Conservation (phyloP, 2,329 filamentous ascomycete species). For the Sclerotinia nivalis region DNA sequence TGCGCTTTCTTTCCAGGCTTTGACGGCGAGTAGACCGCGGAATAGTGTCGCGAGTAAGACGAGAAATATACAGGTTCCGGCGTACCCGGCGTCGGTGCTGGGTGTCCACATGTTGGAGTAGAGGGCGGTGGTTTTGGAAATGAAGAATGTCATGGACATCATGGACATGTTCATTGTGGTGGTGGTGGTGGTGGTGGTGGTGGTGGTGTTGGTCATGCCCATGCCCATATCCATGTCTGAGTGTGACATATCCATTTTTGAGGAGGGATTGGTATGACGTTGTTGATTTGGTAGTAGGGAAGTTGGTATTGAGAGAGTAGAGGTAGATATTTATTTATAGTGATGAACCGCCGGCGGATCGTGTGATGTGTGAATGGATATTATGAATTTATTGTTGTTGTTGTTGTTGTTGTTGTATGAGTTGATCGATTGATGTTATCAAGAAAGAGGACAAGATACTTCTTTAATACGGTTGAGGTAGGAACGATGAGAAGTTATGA, state of each 20-base stretch:
- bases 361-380: neutral
- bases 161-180: conserved; percentile 48
- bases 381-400: neutral
- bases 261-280: conserved; percentile 1
- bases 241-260: conserved; percentile 27
- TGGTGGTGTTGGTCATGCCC: conserved; percentile 37
- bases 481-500: conserved; percentile 31
- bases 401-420: conserved; percentile 6
- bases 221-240: conserved; percentile 26
- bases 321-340: conserved; percentile 7
- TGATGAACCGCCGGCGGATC: conserved; percentile 19
- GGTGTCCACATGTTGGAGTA: conserved; percentile 76
- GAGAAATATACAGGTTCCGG: conserved; percentile 89
- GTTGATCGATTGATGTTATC: neutral
- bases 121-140: conserved; percentile 60
- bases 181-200: conserved; percentile 46
- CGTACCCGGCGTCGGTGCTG: conserved; percentile 67
- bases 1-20: conserved; percentile 59
- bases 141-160: conserved; percentile 66
- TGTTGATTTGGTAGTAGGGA: neutral
- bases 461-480: conserved; percentile 15
- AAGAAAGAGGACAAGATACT: conserved; percentile 10
- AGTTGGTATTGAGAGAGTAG: neutral
- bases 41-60: conserved; percentile 71
- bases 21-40: conserved; percentile 71